A percentile compares a stretch with the other conserved stretches of the same genome.
These are phyloP conservation scores for Murraya paniculata DNA, from an alignment of 345 rosid genomes.

Conservation along the genomic window DNA sequence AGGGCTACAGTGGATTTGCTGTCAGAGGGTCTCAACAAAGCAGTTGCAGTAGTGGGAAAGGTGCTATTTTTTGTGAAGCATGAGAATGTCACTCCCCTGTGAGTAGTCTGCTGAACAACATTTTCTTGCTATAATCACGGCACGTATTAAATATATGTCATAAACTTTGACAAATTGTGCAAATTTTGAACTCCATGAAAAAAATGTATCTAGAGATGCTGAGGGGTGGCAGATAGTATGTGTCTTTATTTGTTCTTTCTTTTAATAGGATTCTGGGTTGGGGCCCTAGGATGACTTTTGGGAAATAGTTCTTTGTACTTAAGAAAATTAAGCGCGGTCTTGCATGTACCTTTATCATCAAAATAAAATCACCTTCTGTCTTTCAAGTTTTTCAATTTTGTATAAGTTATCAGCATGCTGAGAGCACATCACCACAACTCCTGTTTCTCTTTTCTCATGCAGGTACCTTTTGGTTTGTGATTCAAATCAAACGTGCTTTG, in stretches of 20 bases:
- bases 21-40: conserved; percentile 59
- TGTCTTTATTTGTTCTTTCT: not conserved
- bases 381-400: not conserved
- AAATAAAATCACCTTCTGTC: not conserved
- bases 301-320: not conserved
- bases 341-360: conserved; percentile 1
- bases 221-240: not conserved
- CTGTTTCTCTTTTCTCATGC: conserved; percentile 23
- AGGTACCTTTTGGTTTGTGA: conserved; percentile 67
- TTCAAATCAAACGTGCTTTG: conserved; percentile 53
- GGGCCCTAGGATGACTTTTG: not conserved
- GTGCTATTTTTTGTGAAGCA: conserved; percentile 61
- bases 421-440: not conserved
- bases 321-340: not conserved
- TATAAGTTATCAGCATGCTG: not conserved
- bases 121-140: not conserved
- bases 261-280: not conserved
- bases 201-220: not conserved
- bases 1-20: conserved; percentile 46
- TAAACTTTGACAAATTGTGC: not conserved
- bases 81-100: conserved; percentile 61
- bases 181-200: not conserved
- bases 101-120: conserved; percentile 26
- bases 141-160: not conserved
- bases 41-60: conserved; percentile 53